Evolutionary conservation across 2,329 filamentous ascomycete species (phyloP).

Genomic region (Eurotiales sp.): DNA sequence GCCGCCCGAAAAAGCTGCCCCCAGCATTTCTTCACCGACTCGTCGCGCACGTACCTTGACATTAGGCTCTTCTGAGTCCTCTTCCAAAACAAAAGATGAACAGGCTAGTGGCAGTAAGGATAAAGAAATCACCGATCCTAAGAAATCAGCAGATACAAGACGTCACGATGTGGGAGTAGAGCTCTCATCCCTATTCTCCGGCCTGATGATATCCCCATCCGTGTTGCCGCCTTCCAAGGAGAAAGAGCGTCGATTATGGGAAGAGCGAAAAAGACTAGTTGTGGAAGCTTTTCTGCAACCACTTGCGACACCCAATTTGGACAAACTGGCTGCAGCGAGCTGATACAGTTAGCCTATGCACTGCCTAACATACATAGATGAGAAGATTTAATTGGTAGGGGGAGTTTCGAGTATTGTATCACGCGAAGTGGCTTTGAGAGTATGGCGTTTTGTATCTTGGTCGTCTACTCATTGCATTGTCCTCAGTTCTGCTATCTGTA

Average conservation of each 20-base stretch:
- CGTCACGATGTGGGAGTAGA: slow-evolving; percentile 58
- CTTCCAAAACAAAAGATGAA: slow-evolving; percentile 16
- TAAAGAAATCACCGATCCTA: slow-evolving; percentile 26
- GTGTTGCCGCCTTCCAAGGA: slow-evolving; percentile 42
- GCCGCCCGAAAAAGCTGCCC: slow-evolving; percentile 11
- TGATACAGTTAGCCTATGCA: too few relatives aligned
- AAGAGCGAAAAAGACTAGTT: slow-evolving; percentile 63
- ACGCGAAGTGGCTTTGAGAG: neutral
- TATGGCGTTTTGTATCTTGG: neutral
- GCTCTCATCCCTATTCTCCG: slow-evolving; percentile 63
- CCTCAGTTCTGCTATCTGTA: neutral
- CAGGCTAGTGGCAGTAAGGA: neutral
- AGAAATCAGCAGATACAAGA: slow-evolving; percentile 50
- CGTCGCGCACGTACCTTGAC: slow-evolving; percentile 24
- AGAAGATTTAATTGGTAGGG: neutral
- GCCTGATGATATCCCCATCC: slow-evolving; percentile 56
- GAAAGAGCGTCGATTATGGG: slow-evolving; percentile 57
- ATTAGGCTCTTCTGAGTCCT: slow-evolving; percentile 25
- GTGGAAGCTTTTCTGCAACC: slow-evolving; percentile 66
- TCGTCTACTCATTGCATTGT: neutral
- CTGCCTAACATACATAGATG: neutral
- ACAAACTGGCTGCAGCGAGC: slow-evolving; percentile 7
- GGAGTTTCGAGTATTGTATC: too few relatives aligned
- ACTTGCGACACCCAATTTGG: slow-evolving; percentile 31
- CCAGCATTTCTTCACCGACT: slow-evolving; percentile 17